A percentile compares a stretch with the other conserved stretches of the same genome.
Evolutionary conservation across 2,329 filamentous ascomycete genomes (phyloP).

Genomic region (Aspergillus fructus): DNA sequence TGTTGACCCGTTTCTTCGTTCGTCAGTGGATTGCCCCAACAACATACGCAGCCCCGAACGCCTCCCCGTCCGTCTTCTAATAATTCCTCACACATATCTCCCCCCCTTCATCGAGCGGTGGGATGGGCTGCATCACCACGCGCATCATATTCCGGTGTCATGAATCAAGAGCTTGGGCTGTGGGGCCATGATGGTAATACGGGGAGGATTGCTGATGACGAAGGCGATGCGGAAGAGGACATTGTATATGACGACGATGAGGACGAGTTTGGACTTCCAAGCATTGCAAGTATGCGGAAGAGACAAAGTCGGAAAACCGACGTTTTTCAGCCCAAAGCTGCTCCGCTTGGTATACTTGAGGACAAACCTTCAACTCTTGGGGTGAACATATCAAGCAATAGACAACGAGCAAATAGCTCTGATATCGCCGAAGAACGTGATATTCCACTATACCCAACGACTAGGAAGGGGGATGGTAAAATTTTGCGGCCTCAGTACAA

Average conservation of each 20-base stretch:
- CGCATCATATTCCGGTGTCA: conserved; percentile 75
- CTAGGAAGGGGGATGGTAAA: conserved; percentile 89
- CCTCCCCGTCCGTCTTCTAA: conserved; percentile 63
- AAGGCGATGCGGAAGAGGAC: conserved; percentile 66
- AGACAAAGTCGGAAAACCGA: conserved; percentile 54
- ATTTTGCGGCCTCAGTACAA: conserved; percentile 98
- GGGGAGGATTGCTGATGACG: conserved; percentile 54
- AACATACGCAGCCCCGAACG: conserved; percentile 69
- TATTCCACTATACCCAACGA: conserved; percentile 76
- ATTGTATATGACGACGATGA: conserved; percentile 83
- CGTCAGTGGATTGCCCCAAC: conserved; percentile 31
- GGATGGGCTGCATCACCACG: conserved; percentile 54
- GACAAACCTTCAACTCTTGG: conserved; percentile 27
- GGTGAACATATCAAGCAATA: conserved; percentile 42
- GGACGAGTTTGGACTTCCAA: conserved; percentile 93
- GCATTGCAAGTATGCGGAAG: conserved; percentile 85
- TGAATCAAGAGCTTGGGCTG: conserved; percentile 77
- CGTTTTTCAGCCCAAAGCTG: conserved; percentile 36
- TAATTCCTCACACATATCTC: conserved; percentile 54
- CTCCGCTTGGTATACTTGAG: conserved; percentile 31
- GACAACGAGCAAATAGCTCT: conserved; percentile 77
- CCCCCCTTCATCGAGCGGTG: conserved; percentile 48
- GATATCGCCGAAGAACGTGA: conserved; percentile 93
- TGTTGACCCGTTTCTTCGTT: conserved; percentile 10
- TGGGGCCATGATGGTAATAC: conserved; percentile 61